A percentile compares a stretch with the other conserved stretches of the same genome.
phyloP scores from a whole-genome alignment of 331 rosid species.

The Malus hybrid region DNA sequence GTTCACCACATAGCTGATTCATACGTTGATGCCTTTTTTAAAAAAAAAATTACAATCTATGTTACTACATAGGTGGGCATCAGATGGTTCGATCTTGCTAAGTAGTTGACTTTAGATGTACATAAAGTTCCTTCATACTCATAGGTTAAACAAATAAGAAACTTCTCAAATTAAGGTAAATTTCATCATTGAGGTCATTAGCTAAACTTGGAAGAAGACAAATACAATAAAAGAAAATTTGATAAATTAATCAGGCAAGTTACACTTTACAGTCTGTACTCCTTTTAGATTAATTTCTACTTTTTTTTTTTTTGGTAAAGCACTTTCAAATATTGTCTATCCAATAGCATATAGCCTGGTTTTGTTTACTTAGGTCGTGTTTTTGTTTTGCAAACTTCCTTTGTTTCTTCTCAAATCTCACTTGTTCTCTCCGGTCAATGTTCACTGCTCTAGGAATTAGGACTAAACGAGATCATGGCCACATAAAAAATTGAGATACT shows the following conservation, averaged over 20 bases:
- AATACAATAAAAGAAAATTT: background rate
- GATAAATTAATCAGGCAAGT: background rate
- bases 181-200: background rate
- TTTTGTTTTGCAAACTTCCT: background rate
- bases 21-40: too few species aligned
- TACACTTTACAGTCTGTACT: background rate
- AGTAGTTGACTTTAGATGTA: too few species aligned
- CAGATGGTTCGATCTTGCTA: too few species aligned
- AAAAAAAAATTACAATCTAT: too few species aligned
- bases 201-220: background rate
- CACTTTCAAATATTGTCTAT: too few species aligned
- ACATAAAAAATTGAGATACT: background rate
- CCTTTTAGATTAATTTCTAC: background rate
- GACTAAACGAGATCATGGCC: background rate
- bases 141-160: too few species aligned
- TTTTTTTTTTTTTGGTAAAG: too few species aligned
- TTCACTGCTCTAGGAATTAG: constrained; percentile 1
- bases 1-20: too few species aligned
- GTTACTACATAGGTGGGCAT: too few species aligned
- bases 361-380: background rate
- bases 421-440: background rate
- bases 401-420: background rate
- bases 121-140: too few species aligned
- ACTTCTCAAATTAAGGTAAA: too few species aligned
- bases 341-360: background rate